Evolutionary conservation across 495 filamentous ascomycete species (phyloP), one percentile per base, ranked within the genome.

Genomic region (Podospora australis): DNA sequence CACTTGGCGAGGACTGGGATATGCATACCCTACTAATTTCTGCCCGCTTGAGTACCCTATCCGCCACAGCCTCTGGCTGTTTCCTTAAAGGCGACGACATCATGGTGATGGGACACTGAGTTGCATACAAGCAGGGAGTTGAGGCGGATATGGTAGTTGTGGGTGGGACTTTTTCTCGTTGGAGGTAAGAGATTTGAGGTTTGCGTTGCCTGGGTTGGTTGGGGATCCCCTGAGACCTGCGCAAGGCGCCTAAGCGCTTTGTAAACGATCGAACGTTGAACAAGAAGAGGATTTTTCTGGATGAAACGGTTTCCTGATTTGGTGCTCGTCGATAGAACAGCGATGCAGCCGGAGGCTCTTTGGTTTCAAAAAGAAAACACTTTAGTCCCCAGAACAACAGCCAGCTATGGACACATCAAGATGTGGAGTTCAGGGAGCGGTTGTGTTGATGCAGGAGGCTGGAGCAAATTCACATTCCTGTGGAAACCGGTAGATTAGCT

Each of bases 11-110:
- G n/a, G n/a, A n/a, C n/a, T n/a, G n/a, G n/a, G n/a, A n/a, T 30
- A 26, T 28, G 34, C 54, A 48, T 74, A 95, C 90, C 82, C 91
- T 91, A 60, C 88, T 86, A 55, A 95, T 82, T 70, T 88, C 82
- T 29, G 81, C 81, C 68, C 85, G 70, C 66, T 82, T 77, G 48
- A 88, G 64, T 41, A 89, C 84, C 67, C 78, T 79, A 55, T 75
- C 81, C 9, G 79, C 83, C 30, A 87, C 84, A 59, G 74, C 78
- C 49, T 82, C 81, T 19, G 82, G 81, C 60, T 78, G 71, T 47
- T 73, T 71, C 67, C 76, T 77, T 52, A 70, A 70, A 45, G 77
- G 77, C 49, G 74, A 78, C 58, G 75, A 71, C 75, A 78, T 80
- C 35, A 13, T 72, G 52, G 48, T 62, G 40, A 22, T 24, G 19